These are phyloP conservation scores for Colletotrichum cereale DNA, from an alignment of 2,329 filamentous ascomycete species.

Conservation along the genomic window DNA sequence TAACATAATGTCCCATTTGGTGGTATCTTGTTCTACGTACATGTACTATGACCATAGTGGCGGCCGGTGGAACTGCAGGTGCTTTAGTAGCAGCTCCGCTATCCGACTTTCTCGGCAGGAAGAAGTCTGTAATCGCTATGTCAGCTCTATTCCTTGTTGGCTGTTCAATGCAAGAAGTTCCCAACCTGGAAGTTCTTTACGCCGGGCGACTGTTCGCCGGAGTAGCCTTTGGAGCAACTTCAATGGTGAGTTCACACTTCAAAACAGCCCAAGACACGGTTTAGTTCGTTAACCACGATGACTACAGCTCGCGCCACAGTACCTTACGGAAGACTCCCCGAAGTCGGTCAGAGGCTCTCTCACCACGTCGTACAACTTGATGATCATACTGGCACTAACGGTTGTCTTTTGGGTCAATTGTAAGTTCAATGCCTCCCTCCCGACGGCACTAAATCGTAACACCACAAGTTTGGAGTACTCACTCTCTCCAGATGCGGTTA, in stretches of 20 bases:
- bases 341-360: constrained; percentile 55
- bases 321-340: constrained; percentile 55
- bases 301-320: constrained; percentile 52
- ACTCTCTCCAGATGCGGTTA: constrained; percentile 40
- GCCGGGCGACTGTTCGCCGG: constrained; percentile 53
- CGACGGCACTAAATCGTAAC: too few species aligned
- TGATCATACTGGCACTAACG: constrained; percentile 52
- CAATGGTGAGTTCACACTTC: constrained; percentile 45
- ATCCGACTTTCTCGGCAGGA: constrained; percentile 53
- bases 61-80: constrained; percentile 53
- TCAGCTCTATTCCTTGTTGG: constrained; percentile 50
- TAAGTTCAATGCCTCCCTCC: not conserved
- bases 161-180: constrained; percentile 52
- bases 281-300: not conserved
- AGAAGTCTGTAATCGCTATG: constrained; percentile 50
- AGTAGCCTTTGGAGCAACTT: constrained; percentile 51
- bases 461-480: not conserved
- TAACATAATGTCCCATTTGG: too few species aligned
- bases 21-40: constrained; percentile 20
- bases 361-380: constrained; percentile 55
- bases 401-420: constrained; percentile 51
- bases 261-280: too few species aligned
- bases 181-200: constrained; percentile 51
- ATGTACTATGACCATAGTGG: constrained; percentile 45
- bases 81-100: constrained; percentile 52